These are phyloP conservation scores for Fomitopsis pinicola DNA, from an alignment of 1,284 basidiomycete species.

Conservation along the genomic window DNA sequence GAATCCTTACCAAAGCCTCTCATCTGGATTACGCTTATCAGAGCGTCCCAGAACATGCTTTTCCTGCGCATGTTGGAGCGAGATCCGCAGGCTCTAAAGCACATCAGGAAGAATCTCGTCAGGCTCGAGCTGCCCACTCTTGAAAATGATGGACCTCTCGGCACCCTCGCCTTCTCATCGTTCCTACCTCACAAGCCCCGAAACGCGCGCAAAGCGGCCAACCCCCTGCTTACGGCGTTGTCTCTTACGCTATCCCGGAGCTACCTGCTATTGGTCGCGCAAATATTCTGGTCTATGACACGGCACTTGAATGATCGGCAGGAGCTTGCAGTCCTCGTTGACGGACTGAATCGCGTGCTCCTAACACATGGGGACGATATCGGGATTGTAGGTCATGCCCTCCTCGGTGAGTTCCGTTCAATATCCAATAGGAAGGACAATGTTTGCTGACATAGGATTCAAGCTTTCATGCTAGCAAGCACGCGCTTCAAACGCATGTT, in stretches of 20 bases:
- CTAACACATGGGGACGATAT: conserved; percentile 66
- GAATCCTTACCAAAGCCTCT: conserved; percentile 45
- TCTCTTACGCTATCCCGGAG: conserved; percentile 65
- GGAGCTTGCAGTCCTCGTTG: conserved; percentile 64
- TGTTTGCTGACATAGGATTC: conserved; percentile 9
- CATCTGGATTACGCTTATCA: conserved; percentile 57
- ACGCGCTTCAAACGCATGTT: conserved; percentile 77
- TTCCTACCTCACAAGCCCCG: conserved; percentile 29
- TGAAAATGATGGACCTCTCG: conserved; percentile 27
- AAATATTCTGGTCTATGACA: conserved; percentile 73
- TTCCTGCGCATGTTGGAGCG: conserved; percentile 62
- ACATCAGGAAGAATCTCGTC: conserved; percentile 66
- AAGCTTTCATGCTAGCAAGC: conserved; percentile 65
- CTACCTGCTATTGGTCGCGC: conserved; percentile 65
- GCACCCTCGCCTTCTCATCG: conserved; percentile 39
- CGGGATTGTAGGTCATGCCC: conserved; percentile 64
- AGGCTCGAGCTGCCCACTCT: conserved; percentile 54
- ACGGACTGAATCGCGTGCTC: conserved; percentile 67
- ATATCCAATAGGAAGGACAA: not conserved
- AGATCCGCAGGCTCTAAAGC: conserved; percentile 68
- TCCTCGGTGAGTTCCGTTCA: conserved; percentile 50
- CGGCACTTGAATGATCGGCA: conserved; percentile 72
- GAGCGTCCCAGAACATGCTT: conserved; percentile 70
- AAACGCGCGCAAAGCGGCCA: conserved; percentile 8
- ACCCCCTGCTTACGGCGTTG: conserved; percentile 32